Percentiles rank a stretch among this genome's conserved stretches.
Conservation (phyloP, 192 early-diverging fungal species). For the Coemansia sp. region DNA sequence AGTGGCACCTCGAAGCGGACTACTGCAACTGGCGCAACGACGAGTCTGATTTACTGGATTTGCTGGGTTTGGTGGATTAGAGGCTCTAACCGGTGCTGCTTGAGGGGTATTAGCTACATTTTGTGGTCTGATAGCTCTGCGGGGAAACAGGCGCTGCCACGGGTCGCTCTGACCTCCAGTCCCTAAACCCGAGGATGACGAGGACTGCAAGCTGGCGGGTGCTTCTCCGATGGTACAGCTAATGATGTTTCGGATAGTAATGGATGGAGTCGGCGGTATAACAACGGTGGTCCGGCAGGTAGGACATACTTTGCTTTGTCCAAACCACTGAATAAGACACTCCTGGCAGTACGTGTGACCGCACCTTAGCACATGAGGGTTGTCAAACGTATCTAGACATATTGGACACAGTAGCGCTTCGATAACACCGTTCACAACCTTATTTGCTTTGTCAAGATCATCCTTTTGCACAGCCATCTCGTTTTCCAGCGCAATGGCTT, state of each 20-base stretch:
- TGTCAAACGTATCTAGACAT: slow-evolving; percentile 36
- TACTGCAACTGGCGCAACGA: too few relatives aligned
- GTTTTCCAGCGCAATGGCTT: slow-evolving; percentile 15
- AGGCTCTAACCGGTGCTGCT: not conserved
- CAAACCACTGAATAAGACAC: slow-evolving; percentile 43
- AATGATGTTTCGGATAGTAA: slow-evolving; percentile 25
- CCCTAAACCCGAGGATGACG: not conserved
- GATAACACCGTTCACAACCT: slow-evolving; percentile 9
- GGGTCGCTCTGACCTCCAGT: not conserved
- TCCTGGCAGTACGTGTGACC: slow-evolving; percentile 48
- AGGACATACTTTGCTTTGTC: slow-evolving; percentile 32
- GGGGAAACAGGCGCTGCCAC: slow-evolving; percentile 27
- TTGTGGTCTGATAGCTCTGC: not conserved
- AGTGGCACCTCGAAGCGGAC: too few relatives aligned
- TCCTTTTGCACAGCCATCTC: slow-evolving; percentile 27
- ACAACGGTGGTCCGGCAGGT: slow-evolving; percentile 30
- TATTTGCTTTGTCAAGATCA: slow-evolving; percentile 14
- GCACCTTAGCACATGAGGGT: slow-evolving; percentile 42
- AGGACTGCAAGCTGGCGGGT: not conserved
- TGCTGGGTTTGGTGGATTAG: not conserved
- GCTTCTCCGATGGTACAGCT: slow-evolving; percentile 6
- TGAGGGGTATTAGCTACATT: not conserved
- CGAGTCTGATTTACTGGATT: too few relatives aligned
- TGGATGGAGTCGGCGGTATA: slow-evolving; percentile 25
- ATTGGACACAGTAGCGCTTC: slow-evolving; percentile 41